Conservation (phyloP, 2,329 filamentous ascomycete species). For the Penicillium sp. region DNA sequence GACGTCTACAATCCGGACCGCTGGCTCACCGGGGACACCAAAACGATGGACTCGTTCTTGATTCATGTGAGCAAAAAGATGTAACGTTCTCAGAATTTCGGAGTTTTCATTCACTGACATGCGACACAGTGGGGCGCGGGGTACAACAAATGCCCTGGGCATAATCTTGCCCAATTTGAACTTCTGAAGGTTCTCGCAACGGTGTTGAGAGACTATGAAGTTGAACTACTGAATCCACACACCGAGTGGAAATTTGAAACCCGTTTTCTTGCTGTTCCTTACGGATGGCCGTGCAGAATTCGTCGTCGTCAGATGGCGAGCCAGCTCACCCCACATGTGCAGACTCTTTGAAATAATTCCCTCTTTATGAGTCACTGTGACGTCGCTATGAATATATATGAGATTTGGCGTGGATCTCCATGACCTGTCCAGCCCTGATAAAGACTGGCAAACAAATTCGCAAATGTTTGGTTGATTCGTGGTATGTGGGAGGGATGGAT, state of each 20-base stretch:
- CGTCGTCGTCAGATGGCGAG: background rate
- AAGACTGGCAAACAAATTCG: too few relatives aligned
- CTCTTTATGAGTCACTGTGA: too few relatives aligned
- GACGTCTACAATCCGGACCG: conserved; percentile 21
- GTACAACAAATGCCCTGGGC: conserved; percentile 33
- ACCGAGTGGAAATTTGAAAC: background rate
- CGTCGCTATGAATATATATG: too few relatives aligned
- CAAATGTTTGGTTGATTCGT: too few relatives aligned
- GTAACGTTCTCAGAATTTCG: background rate
- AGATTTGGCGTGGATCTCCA: too few relatives aligned
- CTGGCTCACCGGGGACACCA: conserved; percentile 10
- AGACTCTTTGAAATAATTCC: too few relatives aligned
- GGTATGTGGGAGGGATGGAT: too few relatives aligned
- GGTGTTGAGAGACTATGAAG: conserved; percentile 29
- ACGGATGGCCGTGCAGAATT: background rate
- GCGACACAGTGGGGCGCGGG: conserved; percentile 28
- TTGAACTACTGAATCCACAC: conserved; percentile 23
- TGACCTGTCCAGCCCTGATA: too few relatives aligned
- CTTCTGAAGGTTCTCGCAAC: conserved; percentile 31
- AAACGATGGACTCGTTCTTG: background rate
- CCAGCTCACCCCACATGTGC: too few relatives aligned
- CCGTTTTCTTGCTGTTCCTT: background rate
- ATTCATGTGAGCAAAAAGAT: background rate
- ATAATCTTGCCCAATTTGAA: conserved; percentile 33
- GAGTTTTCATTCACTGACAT: background rate